Evolutionary conservation across 2,329 filamentous ascomycete genomes (phyloP), one percentile per base, ranked within the genome.

Genomic region (Dactylellina drechsleri): DNA sequence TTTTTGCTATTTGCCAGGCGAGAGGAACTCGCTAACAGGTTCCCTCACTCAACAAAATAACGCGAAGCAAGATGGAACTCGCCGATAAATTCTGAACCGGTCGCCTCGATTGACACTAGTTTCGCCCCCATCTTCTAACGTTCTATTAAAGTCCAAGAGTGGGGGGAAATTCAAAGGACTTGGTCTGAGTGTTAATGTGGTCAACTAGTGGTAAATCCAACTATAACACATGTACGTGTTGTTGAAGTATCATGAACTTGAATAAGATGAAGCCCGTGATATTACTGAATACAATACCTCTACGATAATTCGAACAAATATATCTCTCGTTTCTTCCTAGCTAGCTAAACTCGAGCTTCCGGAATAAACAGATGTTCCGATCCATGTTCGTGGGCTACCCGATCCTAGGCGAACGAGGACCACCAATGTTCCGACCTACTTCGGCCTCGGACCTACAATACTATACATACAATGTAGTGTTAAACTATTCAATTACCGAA

Each of bases 21-120:
- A 43, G 64, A 67, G 66, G 66, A 70, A 62, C 66, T 70, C 66
- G 66, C 66, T 54, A 70, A 61, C 10, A 6, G 23, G n/a, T 40
- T 23, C 49, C 15, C 65, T 16, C 16, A 13, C 47, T 70, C 66
- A 70, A 70, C 66, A 70, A 36, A 68, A 61, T 41, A 8, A 20
- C 26, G 28, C 31, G 20, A 49, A 31, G 7, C 47, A 13, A 18
- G 15, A 60, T 62, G 66, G 66, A 60, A 62, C 50, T 70, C 66
- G 66, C 66, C 66, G 66, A 70, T 62, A 58, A 52, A 47, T n/a
- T 15, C 5, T 5, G 28, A 12, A n/a, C 54, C 43, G 16, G n/a
- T 61, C 58, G 58, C 58, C 58, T 61, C 43, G 23, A 61, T 61
- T 36, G 31, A 36, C 5, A 36, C 31, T 23, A 23, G 23, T 23